Conservation (phyloP, 208 protist species). For the Trypanosoma boissoni region DNA sequence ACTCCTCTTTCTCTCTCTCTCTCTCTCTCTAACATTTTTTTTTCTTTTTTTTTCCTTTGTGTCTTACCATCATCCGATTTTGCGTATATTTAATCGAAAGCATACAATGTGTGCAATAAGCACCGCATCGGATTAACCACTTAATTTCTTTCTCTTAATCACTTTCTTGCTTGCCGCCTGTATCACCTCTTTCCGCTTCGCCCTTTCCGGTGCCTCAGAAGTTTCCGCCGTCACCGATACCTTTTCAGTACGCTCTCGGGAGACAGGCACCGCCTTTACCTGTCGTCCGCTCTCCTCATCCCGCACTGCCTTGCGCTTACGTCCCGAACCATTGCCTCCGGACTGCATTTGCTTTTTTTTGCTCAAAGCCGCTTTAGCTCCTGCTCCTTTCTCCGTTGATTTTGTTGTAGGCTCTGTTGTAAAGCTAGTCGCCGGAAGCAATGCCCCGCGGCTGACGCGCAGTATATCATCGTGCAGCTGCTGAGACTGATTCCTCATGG, state of each 20-base stretch:
- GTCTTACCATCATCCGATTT: too few relatives aligned
- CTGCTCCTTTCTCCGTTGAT: too few relatives aligned
- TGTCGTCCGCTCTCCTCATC: too few relatives aligned
- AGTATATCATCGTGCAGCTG: conserved; percentile 66
- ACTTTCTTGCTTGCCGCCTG: neutral
- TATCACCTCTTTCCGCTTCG: neutral
- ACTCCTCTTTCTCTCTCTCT: neutral
- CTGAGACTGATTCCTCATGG: conserved; percentile 31
- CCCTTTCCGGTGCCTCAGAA: too few relatives aligned
- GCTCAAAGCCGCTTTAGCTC: neutral
- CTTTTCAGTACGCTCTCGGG: too few relatives aligned
- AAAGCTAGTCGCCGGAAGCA: conserved; percentile 34
- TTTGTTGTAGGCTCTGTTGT: neutral
- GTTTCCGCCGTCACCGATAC: too few relatives aligned
- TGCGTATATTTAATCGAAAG: neutral
- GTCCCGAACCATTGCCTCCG: conserved; percentile 1
- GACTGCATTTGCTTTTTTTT: neutral
- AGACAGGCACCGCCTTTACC: too few relatives aligned
- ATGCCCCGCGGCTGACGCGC: conserved; percentile 53
- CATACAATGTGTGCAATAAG: neutral
- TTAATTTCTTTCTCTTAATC: neutral
- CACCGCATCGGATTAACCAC: neutral
- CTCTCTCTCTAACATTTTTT: neutral
- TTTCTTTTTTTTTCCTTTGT: neutral
- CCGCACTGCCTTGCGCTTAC: too few relatives aligned